Percentiles rank a stretch among this genome's conserved stretches.
phyloP scores from a whole-genome alignment of 1,284 basidiomycete species.

The Apiotrichum porosum region DNA sequence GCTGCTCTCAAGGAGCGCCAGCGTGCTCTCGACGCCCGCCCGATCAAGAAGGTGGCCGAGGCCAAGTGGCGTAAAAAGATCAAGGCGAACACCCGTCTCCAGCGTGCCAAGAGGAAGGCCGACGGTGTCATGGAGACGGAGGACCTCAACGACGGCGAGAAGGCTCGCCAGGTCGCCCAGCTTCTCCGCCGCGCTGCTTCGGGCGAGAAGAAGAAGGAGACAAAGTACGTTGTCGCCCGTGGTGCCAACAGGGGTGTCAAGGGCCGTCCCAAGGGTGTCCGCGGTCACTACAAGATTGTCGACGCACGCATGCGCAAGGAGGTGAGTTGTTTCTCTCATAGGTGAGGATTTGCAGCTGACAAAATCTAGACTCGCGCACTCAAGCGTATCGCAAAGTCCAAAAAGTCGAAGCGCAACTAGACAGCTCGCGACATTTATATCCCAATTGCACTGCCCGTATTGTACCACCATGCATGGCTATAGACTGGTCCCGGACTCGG shows the following conservation, averaged over 20 bases:
- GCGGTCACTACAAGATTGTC: constrained; percentile 89
- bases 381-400: constrained; percentile 42
- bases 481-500: too few species aligned
- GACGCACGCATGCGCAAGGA: constrained; percentile 55
- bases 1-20: constrained; percentile 80
- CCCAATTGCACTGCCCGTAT: not conserved
- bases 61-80: constrained; percentile 97
- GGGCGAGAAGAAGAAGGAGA: constrained; percentile 55
- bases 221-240: constrained; percentile 88
- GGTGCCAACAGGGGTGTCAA: constrained; percentile 84
- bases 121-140: constrained; percentile 86
- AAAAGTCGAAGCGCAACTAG: constrained; percentile 27
- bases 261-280: constrained; percentile 92
- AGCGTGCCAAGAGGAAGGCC: constrained; percentile 94
- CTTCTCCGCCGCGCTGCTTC: constrained; percentile 74
- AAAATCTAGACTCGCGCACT: constrained; percentile 29
- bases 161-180: constrained; percentile 89
- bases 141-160: constrained; percentile 90
- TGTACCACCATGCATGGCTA: constrained; percentile 14
- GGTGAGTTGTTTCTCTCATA: constrained; percentile 15
- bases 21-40: constrained; percentile 89
- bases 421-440: not conserved
- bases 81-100: constrained; percentile 75
- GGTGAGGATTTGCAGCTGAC: not conserved
- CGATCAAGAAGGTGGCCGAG: constrained; percentile 99